Percentiles rank a stretch among this genome's conserved stretches.
phyloP scores from a whole-genome alignment of 2,329 filamentous ascomycete genomes.

The Aquanectria penicillioides region DNA sequence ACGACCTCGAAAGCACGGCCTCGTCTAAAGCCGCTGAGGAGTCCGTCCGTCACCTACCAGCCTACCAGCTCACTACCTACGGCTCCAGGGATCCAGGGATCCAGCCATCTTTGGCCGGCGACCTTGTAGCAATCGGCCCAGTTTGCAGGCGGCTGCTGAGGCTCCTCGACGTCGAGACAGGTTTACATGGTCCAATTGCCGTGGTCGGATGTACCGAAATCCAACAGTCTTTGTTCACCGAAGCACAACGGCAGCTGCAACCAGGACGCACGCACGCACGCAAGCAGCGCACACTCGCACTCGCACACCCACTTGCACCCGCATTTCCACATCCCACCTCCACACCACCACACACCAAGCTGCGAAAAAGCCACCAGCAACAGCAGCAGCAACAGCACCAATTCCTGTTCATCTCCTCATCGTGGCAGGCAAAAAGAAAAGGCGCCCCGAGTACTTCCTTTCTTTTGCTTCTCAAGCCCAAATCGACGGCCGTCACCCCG shows the following conservation, averaged over 20 bases:
- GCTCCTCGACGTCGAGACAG: background rate
- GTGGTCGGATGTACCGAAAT: conserved; percentile 37
- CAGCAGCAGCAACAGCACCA: background rate
- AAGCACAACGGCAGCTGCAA: conserved; percentile 22
- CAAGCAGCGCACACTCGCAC: conserved; percentile 3
- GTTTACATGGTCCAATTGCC: conserved; percentile 32
- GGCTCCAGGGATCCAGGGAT: too few species aligned
- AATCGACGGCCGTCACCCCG: too few species aligned
- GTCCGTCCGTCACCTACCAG: too few species aligned
- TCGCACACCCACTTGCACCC: background rate
- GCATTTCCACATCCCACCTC: background rate
- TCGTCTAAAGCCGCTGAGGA: too few species aligned
- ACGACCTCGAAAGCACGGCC: too few species aligned
- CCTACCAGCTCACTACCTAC: background rate
- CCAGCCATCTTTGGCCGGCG: background rate
- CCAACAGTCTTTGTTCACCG: conserved; percentile 30
- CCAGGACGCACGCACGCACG: conserved; percentile 7
- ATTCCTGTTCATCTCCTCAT: conserved; percentile 5
- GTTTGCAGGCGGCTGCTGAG: conserved; percentile 10
- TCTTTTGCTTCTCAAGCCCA: too few species aligned
- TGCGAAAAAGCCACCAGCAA: background rate
- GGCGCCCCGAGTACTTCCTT: too few species aligned
- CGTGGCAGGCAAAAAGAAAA: too few species aligned
- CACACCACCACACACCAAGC: conserved; percentile 1
- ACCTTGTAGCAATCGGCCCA: conserved; percentile 6